Percentiles rank a stretch among this genome's conserved stretches.
Evolutionary conservation across 441 rosid genomes (phyloP).

Genomic region (Populus trichocarpa): DNA sequence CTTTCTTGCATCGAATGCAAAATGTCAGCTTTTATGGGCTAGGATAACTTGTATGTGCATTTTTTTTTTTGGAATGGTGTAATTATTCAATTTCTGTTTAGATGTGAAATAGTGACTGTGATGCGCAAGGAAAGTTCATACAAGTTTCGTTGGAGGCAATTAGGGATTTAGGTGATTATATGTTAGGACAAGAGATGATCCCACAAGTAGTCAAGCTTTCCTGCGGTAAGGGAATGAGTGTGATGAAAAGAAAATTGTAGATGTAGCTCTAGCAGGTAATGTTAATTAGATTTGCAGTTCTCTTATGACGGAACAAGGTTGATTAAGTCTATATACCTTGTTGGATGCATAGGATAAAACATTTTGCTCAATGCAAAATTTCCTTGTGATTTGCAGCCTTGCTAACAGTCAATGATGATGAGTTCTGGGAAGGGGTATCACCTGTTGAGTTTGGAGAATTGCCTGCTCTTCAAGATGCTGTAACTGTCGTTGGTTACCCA

Average conservation of each 20-base stretch:
- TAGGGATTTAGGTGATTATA: neutral
- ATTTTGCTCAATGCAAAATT: neutral
- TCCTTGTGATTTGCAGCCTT: conserved; percentile 46
- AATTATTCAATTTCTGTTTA: neutral
- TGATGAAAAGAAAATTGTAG: neutral
- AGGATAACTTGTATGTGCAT: neutral
- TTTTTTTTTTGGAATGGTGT: neutral
- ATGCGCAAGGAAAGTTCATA: neutral
- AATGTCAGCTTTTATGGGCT: neutral
- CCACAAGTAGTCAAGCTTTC: neutral
- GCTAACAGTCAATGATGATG: conserved; percentile 83
- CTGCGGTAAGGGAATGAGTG: neutral
- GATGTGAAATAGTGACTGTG: neutral
- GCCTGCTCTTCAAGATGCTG: conserved; percentile 97
- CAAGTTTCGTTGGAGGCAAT: neutral
- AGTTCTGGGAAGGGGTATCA: conserved; percentile 86
- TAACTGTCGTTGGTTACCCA: conserved; percentile 94
- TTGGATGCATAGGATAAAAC: neutral
- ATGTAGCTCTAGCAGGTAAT: neutral
- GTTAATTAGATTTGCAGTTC: neutral
- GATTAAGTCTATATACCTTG: neutral
- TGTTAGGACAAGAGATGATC: neutral
- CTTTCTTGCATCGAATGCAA: neutral
- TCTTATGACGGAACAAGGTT: neutral
- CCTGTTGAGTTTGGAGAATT: conserved; percentile 87